These are phyloP conservation scores for Viola odorata DNA, from an alignment of 345 rosid species.

Conservation along the genomic window DNA sequence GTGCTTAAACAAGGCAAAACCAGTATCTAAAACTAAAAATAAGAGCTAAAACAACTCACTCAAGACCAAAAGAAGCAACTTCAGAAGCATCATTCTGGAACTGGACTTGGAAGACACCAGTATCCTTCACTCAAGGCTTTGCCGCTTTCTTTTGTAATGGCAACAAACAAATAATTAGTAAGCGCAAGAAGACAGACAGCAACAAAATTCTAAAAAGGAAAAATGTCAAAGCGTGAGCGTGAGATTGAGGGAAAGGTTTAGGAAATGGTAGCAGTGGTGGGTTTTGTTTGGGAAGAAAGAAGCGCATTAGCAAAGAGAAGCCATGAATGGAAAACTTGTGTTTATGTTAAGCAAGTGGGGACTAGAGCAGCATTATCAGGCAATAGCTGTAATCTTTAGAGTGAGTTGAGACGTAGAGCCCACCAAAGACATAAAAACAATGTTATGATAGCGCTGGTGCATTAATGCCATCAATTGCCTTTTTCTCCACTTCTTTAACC, in stretches of 20 bases:
- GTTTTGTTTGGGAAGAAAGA: neutral
- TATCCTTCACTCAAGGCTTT: constrained; percentile 38
- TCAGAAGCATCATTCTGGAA: constrained; percentile 18
- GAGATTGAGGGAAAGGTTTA: constrained; percentile 1
- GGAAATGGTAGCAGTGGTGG: constrained; percentile 7
- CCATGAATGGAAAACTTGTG: constrained; percentile 20
- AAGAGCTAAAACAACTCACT: constrained; percentile 30
- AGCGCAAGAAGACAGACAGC: neutral
- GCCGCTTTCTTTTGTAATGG: no score
- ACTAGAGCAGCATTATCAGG: constrained; percentile 10
- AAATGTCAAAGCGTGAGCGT: neutral
- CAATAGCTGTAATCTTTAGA: constrained; percentile 20
- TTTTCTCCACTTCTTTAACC: constrained; percentile 1
- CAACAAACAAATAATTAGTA: no score
- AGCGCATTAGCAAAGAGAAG: constrained; percentile 4
- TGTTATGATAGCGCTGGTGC: constrained; percentile 17
- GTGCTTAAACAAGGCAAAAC: constrained; percentile 26
- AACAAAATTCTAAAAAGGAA: neutral
- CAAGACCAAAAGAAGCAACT: constrained; percentile 30
- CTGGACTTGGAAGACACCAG: constrained; percentile 24
- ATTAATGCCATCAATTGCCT: constrained; percentile 29
- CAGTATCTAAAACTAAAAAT: constrained; percentile 13
- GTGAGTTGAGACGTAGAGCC: neutral
- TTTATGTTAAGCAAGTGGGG: constrained; percentile 27
- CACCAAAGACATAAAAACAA: constrained; percentile 5